Evolutionary conservation across 2,329 filamentous ascomycete species (phyloP).

Genomic region (Mariannaea sp.): DNA sequence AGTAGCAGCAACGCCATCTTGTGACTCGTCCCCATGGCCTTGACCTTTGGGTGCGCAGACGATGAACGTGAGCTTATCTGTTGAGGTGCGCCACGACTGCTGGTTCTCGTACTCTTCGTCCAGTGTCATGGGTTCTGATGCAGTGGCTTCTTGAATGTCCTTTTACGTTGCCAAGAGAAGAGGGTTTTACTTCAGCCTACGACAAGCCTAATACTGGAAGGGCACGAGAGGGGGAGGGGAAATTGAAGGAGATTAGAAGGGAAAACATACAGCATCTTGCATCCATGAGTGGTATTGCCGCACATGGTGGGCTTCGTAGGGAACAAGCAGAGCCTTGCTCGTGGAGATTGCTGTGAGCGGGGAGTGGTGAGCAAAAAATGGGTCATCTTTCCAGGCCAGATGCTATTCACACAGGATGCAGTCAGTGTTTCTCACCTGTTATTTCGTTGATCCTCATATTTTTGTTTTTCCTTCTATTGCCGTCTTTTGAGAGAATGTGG

Average conservation of each 20-base stretch:
- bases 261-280: slow-evolving; percentile 67
- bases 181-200: no score
- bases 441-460: slow-evolving; percentile 53
- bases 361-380: background rate
- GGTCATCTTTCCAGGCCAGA: no score
- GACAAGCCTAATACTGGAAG: no score
- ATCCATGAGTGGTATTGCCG: slow-evolving; percentile 88
- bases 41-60: slow-evolving; percentile 67
- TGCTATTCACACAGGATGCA: no score
- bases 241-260: background rate
- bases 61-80: slow-evolving; percentile 93
- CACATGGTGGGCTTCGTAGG: slow-evolving; percentile 83
- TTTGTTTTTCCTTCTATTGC: no score
- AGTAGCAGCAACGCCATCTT: no score
- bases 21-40: no score
- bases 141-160: slow-evolving; percentile 81
- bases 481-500: background rate
- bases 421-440: slow-evolving; percentile 44
- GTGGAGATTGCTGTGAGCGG: slow-evolving; percentile 67
- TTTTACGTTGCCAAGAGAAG: no score
- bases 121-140: slow-evolving; percentile 81
- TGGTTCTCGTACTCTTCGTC: slow-evolving; percentile 91
- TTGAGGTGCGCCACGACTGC: slow-evolving; percentile 77
- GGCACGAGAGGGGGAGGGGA: no score
- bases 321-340: slow-evolving; percentile 73